Evolutionary conservation across 495 filamentous ascomycete species (phyloP), one percentile per base, ranked within the genome.

Genomic region (Hypoxylon fragiforme): DNA sequence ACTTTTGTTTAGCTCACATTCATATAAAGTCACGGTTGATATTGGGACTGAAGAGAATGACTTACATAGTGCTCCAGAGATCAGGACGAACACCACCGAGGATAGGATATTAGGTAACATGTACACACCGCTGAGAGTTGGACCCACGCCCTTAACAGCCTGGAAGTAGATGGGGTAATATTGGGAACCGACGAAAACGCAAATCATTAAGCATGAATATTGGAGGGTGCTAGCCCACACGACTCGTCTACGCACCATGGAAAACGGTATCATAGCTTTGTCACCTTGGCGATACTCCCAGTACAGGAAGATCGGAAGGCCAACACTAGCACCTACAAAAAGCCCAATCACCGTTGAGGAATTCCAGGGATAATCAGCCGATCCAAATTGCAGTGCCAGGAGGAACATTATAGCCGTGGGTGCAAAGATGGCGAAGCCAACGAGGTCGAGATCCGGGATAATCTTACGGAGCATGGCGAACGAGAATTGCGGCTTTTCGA

Each of bases 101-200:
- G 70, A 66, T 12, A 86, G 30, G 14, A 85, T 78, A 26, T 66
- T 73, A 0, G 81, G 80, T 2, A 85, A 62, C 47, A 77, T 73
- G 53, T 75, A 67, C 36, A 84, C 74, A 30, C 80, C 81, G 14
- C 76, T 80, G 54, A 76, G 69, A 11, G 72, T 67, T 4, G 81
- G 76, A 0, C 72, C 71, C 1, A 71, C 72, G 1, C 71, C 74
- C 54, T 80, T 76, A 53, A 84, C 79, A 8, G 77, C 76, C 63
- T 91, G 87, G 68, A 90, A 88, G 76, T 82, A 89, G 39, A 88
- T 79, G 1, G 84, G 83, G 3, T 87, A 65, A 44, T 80, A 83
- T 54, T 66, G 67, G 2, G 63, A 52, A 14, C 56, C 50, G 45
- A 65, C 50, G 30, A 72, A 65, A 7, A 65, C 60, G 7, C 60